A percentile compares a stretch with the other conserved stretches of the same genome.
phyloP scores from a whole-genome alignment of 345 rosid genomes.

The Eucalyptus dawsonii region DNA sequence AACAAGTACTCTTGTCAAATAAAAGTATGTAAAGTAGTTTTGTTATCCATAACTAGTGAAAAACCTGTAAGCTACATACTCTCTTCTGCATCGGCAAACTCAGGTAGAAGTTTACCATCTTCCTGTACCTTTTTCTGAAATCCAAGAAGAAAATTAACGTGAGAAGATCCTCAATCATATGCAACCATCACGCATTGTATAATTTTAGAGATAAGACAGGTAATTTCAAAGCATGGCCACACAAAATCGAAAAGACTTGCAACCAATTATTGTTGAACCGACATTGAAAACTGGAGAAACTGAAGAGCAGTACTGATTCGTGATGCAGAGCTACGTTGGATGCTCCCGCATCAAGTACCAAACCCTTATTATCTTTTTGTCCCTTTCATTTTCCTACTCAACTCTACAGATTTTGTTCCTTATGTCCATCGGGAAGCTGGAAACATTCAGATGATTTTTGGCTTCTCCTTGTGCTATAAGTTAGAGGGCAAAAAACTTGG shows the following conservation, averaged over 20 bases:
- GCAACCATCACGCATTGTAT: background rate
- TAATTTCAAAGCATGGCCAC: background rate
- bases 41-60: background rate
- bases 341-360: background rate
- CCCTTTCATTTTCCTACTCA: background rate
- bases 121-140: slow-evolving; percentile 75
- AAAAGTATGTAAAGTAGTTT: background rate
- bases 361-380: background rate
- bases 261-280: background rate
- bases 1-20: background rate
- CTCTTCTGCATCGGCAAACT: slow-evolving; percentile 83
- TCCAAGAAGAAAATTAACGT: background rate
- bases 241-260: background rate
- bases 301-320: background rate
- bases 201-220: background rate
- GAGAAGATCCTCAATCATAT: background rate
- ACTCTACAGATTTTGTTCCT: background rate
- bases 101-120: slow-evolving; percentile 72
- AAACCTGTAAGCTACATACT: slow-evolving; percentile 15
- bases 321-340: too few relatives aligned
- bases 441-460: background rate
- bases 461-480: background rate
- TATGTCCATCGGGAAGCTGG: background rate
- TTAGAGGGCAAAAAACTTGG: background rate
- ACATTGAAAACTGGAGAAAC: background rate